Percentiles rank a stretch among this genome's conserved stretches.
These are phyloP conservation scores for Podosphaera aphanis DNA, from an alignment of 2,329 filamentous ascomycete genomes.

Conservation along the genomic window DNA sequence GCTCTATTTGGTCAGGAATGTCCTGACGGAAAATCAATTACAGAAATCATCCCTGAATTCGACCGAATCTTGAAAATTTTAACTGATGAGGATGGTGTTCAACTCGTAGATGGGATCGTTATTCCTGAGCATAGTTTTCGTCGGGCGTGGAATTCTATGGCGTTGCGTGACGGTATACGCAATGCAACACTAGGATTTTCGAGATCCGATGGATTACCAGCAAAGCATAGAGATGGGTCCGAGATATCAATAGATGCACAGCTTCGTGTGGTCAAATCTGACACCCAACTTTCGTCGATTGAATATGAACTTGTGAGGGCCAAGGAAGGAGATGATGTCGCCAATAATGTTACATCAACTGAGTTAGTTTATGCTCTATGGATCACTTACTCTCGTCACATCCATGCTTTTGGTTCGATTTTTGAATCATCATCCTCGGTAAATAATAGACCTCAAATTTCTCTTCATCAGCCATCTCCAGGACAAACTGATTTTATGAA, in stretches of 20 bases:
- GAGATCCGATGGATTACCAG: slow-evolving; percentile 61
- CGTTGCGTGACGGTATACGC: slow-evolving; percentile 57
- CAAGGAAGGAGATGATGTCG: slow-evolving; percentile 20
- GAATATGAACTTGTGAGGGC: slow-evolving; percentile 43
- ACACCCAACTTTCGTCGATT: slow-evolving; percentile 35
- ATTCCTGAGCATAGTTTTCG: slow-evolving; percentile 92
- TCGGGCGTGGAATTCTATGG: slow-evolving; percentile 62
- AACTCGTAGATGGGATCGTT: slow-evolving; percentile 78
- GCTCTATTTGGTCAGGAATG: slow-evolving; percentile 76
- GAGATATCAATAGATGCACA: slow-evolving; percentile 89
- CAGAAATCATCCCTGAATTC: slow-evolving; percentile 64
- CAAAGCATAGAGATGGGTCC: slow-evolving; percentile 71
- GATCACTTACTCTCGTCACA: slow-evolving; percentile 87
- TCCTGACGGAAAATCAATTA: slow-evolving; percentile 59
- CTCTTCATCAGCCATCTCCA: slow-evolving; percentile 56
- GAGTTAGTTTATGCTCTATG: slow-evolving; percentile 87
- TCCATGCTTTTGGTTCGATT: slow-evolving; percentile 48
- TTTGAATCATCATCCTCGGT: slow-evolving; percentile 39
- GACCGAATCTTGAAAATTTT: slow-evolving; percentile 62
- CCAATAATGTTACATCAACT: slow-evolving; percentile 28
- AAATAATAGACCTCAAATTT: slow-evolving; percentile 41
- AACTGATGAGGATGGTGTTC: slow-evolving; percentile 65
- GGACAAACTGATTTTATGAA: slow-evolving; percentile 41
- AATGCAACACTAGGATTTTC: slow-evolving; percentile 62
- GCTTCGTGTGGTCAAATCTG: slow-evolving; percentile 86